Evolutionary conservation across 257 asterid species (phyloP), one percentile per base, ranked within the genome.

Genomic region (Nyctanthes arbortristis): DNA sequence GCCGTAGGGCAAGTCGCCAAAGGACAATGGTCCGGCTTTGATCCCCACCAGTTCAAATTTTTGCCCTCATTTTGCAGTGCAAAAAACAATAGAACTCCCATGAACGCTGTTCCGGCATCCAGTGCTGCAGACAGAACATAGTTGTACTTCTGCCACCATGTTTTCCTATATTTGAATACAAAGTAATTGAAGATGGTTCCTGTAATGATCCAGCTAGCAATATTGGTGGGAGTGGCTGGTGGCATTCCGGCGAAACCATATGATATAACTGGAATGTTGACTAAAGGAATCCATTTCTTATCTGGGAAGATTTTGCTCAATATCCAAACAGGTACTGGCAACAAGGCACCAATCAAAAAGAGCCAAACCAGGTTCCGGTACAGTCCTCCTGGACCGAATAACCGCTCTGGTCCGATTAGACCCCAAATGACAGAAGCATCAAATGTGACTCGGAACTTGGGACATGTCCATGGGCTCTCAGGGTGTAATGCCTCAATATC

Each of bases 161-260:
- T 81, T 59, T 86, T 85, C 65, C 90, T 35, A 62, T 86, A 92
- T 40, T 86, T 90, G 81, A 92, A 92, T 78, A 92, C 89, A 18
- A 92, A 88, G 25, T 90, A 92, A 49, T 92, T 92, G 85, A 92
- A 92, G 43, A 92, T 77, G 6, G 86, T 81, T 8, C 98, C 98
- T 0, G 93, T 86, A 1, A 85, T 6, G 33, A 92, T 81, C 98
- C 98, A 92, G 85, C 97, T 92, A 13, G 96, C 96, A 0, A 92
- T 92, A 65, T 92, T 92, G 10, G 98, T 89, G 4, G 98, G 98
- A 1, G 98, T 89, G n/a, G 96, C 98, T 0, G 98, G 98, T 0
- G 98, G 98, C 96, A 92, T 89, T 72, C 98, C 98, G 0, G 98
- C 96, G 9, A 92, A 92, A 7, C 98, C 98, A 11, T 84, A 92